A percentile compares a stretch with the other conserved stretches of the same genome.
These are phyloP conservation scores for Fusarium duplospermum DNA, from an alignment of 2,329 filamentous ascomycete genomes.

Conservation along the genomic window DNA sequence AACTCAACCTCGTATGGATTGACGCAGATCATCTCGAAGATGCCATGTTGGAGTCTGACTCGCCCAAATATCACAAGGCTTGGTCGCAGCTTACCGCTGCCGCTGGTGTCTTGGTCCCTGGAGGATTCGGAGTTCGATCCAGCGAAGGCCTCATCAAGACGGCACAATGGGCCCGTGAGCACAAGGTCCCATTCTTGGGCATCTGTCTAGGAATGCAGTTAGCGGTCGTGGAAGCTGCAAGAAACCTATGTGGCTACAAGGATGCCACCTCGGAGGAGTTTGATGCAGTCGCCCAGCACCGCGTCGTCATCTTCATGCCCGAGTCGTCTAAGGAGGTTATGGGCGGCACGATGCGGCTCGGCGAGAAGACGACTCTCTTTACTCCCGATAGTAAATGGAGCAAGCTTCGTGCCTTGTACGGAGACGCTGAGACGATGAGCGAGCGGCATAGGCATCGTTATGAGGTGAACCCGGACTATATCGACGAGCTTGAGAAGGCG, in stretches of 20 bases:
- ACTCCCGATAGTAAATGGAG: conserved; percentile 81
- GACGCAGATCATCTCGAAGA: conserved; percentile 87
- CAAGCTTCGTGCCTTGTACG: conserved; percentile 80
- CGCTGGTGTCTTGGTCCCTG: conserved; percentile 67
- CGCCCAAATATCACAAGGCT: conserved; percentile 82
- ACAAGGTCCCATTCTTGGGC: conserved; percentile 84
- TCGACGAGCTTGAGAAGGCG: conserved; percentile 73
- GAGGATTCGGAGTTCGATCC: conserved; percentile 78
- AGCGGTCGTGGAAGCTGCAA: conserved; percentile 88
- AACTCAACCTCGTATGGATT: conserved; percentile 84
- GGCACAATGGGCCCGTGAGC: conserved; percentile 84
- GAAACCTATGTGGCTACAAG: conserved; percentile 75
- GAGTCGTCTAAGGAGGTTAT: conserved; percentile 67
- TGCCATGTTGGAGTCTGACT: conserved; percentile 67
- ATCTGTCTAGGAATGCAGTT: conserved; percentile 94
- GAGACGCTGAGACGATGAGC: conserved; percentile 62
- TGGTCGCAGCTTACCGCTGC: background rate
- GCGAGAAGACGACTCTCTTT: conserved; percentile 80
- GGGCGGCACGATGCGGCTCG: conserved; percentile 89
- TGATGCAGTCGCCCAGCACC: conserved; percentile 66
- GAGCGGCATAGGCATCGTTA: conserved; percentile 91
- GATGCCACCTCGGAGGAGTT: conserved; percentile 68
- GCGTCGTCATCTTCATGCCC: conserved; percentile 90
- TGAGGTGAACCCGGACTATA: conserved; percentile 85
- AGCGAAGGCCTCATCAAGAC: conserved; percentile 86